Evolutionary conservation across 139 green algal genomes (phyloP), one percentile per base, ranked within the genome.

Genomic region (Chara braunii): DNA sequence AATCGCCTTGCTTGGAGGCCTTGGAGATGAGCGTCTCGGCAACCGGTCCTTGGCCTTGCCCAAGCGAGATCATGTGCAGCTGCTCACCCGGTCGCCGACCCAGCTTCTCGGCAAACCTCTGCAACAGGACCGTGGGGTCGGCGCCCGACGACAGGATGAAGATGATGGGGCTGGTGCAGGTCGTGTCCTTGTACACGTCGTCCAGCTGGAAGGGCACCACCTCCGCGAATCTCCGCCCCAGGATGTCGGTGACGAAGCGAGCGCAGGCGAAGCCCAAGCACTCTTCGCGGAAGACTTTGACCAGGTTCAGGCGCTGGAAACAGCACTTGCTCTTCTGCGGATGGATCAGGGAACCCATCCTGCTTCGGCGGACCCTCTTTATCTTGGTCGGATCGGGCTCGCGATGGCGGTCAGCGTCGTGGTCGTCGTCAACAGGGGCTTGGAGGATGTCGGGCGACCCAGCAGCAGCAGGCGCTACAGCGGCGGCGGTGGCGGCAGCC

Each of bases 91-190:
- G 72, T 26, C 55, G 29, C 70, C 72, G 81, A 24, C 79, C 83
- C 43, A 74, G 75, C 58, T 74, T 81, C 78, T 85, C 81, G 1
- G 74, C 85, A 76, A 92, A 90, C 7, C 83, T 68, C 77, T 89
- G 83, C 60, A 93, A 74, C 77, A 87, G 71, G 12, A 42, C 52
- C 1, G 80, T 88, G 9, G 87, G 86, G 74, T 93, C 87, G 3
- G 85, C 85, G 0, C 86, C 86, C n/a, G 82, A 86, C 26, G 81
- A 88, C 33, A 95, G 79, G 29, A 95, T 83, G 77, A 94, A 93
- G 57, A 93, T 89, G 64, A 91, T 73, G 53, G 88, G 88, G 1
- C 74, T 88, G n/a, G 51, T 52, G 37, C 55, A 65, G 3, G 53
- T 81, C 7, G 81, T 90, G 70, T 94, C 87, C 4, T 74, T 60